phyloP scores from a whole-genome alignment of 1,284 basidiomycete genomes.

The Afroboletus lepidellus region DNA sequence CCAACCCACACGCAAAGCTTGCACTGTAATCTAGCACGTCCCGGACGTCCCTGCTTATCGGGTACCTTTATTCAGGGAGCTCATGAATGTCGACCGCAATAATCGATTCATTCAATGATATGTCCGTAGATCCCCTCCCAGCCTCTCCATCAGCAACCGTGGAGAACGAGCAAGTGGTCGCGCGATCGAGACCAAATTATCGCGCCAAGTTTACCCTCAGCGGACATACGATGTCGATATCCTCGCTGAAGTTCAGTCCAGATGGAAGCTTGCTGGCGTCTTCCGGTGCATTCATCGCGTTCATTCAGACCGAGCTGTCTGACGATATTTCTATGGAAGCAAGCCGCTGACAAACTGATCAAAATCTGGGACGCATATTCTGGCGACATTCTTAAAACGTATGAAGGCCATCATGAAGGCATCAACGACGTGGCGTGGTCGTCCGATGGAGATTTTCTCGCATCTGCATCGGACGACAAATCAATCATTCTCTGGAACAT shows the following conservation, averaged over 20 bases:
- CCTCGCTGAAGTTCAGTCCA: conserved; percentile 78
- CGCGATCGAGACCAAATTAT: conserved; percentile 37
- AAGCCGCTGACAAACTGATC: conserved; percentile 77
- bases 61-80: neutral
- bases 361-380: conserved; percentile 76
- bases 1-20: too few relatives aligned
- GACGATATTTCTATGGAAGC: conserved; percentile 34
- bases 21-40: neutral
- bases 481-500: conserved; percentile 81
- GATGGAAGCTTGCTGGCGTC: conserved; percentile 73
- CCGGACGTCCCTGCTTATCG: neutral
- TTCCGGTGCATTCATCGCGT: conserved; percentile 52
- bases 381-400: conserved; percentile 69
- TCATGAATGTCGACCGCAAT: conserved; percentile 24
- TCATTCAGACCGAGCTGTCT: conserved; percentile 15
- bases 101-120: conserved; percentile 11
- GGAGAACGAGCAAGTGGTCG: conserved; percentile 3
- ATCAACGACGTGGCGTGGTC: conserved; percentile 91
- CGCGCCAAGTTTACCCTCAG: conserved; percentile 53
- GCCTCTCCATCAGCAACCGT: neutral
- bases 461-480: conserved; percentile 90
- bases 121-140: conserved; percentile 10
- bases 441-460: conserved; percentile 74
- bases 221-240: conserved; percentile 72
- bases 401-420: conserved; percentile 74